A percentile compares a stretch with the other conserved stretches of the same genome.
Conservation (phyloP, 2,329 filamentous ascomycete genomes). For the Aspergillus sp. region DNA sequence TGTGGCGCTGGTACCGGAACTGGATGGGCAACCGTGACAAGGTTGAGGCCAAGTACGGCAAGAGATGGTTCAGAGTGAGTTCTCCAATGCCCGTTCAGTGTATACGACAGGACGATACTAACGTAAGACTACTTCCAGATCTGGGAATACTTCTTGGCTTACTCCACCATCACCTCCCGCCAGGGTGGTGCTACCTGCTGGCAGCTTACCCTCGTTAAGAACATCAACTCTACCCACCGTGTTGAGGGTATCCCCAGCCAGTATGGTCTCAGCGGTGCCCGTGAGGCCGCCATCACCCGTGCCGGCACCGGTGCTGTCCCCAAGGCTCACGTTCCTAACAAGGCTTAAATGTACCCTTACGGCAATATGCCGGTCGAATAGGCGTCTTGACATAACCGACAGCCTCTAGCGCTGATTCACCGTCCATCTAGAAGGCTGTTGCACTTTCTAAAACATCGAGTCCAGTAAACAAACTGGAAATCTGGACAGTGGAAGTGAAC, state of each 20-base stretch:
- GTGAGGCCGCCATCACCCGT: conserved; percentile 49
- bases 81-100: not conserved
- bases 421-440: not conserved
- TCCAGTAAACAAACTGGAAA: not conserved
- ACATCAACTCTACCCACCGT: conserved; percentile 83
- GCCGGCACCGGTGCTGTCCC: conserved; percentile 38
- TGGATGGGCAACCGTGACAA: conserved; percentile 94
- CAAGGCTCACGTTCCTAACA: conserved; percentile 36
- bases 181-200: conserved; percentile 84
- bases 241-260: conserved; percentile 72
- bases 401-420: too few species aligned
- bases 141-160: conserved; percentile 90
- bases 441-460: not conserved
- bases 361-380: not conserved
- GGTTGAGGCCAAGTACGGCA: conserved; percentile 91
- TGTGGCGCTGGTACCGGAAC: conserved; percentile 99
- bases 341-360: conserved; percentile 26
- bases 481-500: not conserved
- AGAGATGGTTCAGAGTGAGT: conserved; percentile 90
- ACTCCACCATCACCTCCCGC: conserved; percentile 78
- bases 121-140: conserved; percentile 55
- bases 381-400: not conserved
- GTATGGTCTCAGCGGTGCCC: conserved; percentile 68
- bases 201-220: conserved; percentile 86
- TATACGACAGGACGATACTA: not conserved